A percentile compares a stretch with the other conserved stretches of the same genome.
These are phyloP conservation scores for Paramecium sexaurelia DNA, from an alignment of 73 alveolate genomes.

Conservation along the genomic window DNA sequence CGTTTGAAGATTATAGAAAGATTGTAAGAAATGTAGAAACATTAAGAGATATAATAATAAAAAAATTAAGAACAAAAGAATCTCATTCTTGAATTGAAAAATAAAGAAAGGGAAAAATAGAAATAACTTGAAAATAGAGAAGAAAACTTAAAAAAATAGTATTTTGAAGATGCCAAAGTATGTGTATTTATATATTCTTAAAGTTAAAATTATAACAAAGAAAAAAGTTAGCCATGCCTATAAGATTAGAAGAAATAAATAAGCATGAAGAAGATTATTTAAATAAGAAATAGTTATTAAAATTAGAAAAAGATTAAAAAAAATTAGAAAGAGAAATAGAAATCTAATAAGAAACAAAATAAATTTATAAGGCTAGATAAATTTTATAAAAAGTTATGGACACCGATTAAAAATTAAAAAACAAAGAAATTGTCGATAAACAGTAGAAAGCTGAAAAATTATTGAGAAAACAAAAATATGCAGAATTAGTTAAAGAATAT, in stretches of 20 bases:
- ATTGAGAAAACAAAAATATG: neutral
- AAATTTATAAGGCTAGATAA: constrained; percentile 26
- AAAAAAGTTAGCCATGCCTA: neutral
- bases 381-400: constrained; percentile 13
- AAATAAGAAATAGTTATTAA: neutral
- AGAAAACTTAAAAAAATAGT: neutral
- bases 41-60: neutral
- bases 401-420: neutral
- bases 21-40: neutral
- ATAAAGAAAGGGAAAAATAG: neutral
- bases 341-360: constrained; percentile 7
- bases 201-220: neutral
- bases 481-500: constrained; percentile 33
- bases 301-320: neutral
- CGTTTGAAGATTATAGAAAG: neutral
- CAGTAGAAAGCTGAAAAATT: neutral
- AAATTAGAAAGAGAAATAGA: constrained; percentile 6
- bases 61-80: neutral
- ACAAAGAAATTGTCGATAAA: neutral
- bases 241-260: constrained; percentile 26
- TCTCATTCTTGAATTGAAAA: neutral
- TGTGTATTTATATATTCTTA: neutral
- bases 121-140: neutral
- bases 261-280: constrained; percentile 8
- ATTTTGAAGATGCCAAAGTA: constrained; percentile 24